Conservation (phyloP, 176 grass and related monocot genomes). For the Triticum monococcum region DNA sequence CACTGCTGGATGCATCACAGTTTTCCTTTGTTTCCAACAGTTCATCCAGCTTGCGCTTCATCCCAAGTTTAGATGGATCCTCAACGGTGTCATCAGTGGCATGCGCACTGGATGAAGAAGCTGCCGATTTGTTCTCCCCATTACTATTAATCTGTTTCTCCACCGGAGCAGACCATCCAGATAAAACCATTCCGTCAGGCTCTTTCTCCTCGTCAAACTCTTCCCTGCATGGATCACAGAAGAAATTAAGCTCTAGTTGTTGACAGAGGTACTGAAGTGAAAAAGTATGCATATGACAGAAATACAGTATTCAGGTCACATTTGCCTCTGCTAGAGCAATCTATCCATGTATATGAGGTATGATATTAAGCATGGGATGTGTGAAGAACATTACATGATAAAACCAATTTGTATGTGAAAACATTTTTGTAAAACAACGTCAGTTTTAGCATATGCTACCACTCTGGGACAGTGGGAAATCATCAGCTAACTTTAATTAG, state of each 20-base stretch:
- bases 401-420: neutral
- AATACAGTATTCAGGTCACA: neutral
- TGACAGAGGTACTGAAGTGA: neutral
- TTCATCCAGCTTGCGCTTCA: conserved; percentile 83
- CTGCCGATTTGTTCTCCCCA: conserved; percentile 44
- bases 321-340: neutral
- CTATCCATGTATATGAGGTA: neutral
- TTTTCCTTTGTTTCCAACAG: conserved; percentile 46
- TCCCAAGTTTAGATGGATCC: conserved; percentile 42
- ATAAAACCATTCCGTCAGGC: conserved; percentile 84
- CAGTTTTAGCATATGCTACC: neutral
- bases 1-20: conserved; percentile 35
- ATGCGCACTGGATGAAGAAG: conserved; percentile 27
- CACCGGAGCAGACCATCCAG: conserved; percentile 67
- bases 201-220: conserved; percentile 89
- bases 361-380: neutral
- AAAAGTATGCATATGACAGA: neutral
- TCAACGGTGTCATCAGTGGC: conserved; percentile 17
- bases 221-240: conserved; percentile 62
- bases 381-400: neutral
- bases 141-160: conserved; percentile 58
- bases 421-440: neutral
- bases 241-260: conserved; percentile 18
- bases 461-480: neutral
- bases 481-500: neutral